Base-by-base conservation (phyloP, 345 rosid genomes). In the Camelina neglecta region DNA sequence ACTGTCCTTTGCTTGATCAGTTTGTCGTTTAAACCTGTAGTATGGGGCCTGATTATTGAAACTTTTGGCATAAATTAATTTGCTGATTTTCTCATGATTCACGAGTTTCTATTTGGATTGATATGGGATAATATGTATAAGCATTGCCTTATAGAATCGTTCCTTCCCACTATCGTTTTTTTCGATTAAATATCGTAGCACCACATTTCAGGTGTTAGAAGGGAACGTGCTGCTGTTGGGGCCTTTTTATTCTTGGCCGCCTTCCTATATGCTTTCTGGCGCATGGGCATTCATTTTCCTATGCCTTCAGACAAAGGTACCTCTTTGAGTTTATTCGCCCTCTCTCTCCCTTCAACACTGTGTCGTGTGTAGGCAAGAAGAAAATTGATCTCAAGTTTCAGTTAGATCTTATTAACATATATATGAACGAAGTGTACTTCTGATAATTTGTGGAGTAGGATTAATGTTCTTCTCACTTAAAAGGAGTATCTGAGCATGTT, bases 261-360 rank as follows among this genome's bases (percentile, higher is more conserved):
- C 13, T 95, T 89, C 80, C 93, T 95, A 35, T 95, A 95, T 83
- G 96, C 87, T 76, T 95, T 95, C 78, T 95, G 99, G 99, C 97
- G 99, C 79, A 89, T 92, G 99, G 98, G 99, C 66, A 80, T 95
- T 83, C 99, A 95, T 83, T 95, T 95, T 63, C 99, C 97, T 49
- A 95, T 95, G 98, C 98, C 97, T 79, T 90, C 97, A 1, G 96
- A 92, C 75, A 95, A 86, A 86, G 97, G 97, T 94, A 74, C 23
- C 48, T 23, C 29, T 60, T 73, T 60, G 23, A 66, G 48, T 72
- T 55, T 75, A 58, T 60, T 20, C 57, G 11, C 60, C 33, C 63
- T 31, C 45, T 36, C 62, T 42, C 45, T 54, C 36, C 36, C 26
- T 65, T 65, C 54, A 42, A 20, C 64, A 41, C n/a, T 74, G 29